Base-by-base conservation (phyloP, 1,139 yeast genomes). In the Protomyces inundatus region DNA sequence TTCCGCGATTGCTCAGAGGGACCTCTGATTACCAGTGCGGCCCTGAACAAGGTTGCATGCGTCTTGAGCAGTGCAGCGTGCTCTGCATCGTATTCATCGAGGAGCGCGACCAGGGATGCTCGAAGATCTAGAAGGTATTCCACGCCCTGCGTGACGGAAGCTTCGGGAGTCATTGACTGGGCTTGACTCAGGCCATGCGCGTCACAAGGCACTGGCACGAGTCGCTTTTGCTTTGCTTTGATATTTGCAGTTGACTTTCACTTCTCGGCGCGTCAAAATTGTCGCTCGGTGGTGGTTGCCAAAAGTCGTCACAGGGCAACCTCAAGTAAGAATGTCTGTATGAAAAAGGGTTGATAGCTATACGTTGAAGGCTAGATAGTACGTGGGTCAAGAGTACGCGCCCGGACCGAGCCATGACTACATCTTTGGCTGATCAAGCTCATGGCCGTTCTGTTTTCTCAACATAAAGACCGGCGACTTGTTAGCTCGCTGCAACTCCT, bases 381-480 rank as follows among this genome's bases (percentile, higher is more conserved):
- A 23, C 2, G 23, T 23, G 23, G 23, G 23, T 23, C 23, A 23
- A 23, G 23, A 23, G 1, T 23, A 2, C 23, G 23, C 23, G 23
- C 23, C 23, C 23, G 23, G 23, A 23, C 1, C 23, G 23, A 23
- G 23, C 23, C 23, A 39, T 7, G 16, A 39, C 42, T 42, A 42
- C 10, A 42, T 14, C 23, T 16, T 14, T 30, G n/a, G 30, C 6
- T 42, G 48, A 23, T 42, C 48, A 7, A 36, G 12, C 16, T 42
- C 48, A n/a, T 42, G 48, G 32, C 32, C 48, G n/a, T 42, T 42
- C 32, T 46, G 52, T 14, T 52, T 51, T n/a, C 98, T 78, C 64
- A 91, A 80, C 97, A 91, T 91, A 66, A 91, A 90, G 0, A 96
- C 90, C 0, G 98, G 98, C 71, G 88, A 90, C 69, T 87, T 82